A percentile compares a stretch with the other conserved stretches of the same genome.
These are phyloP conservation scores for Penicillium sp. DNA, from an alignment of 2,329 filamentous ascomycete species.

Conservation along the genomic window DNA sequence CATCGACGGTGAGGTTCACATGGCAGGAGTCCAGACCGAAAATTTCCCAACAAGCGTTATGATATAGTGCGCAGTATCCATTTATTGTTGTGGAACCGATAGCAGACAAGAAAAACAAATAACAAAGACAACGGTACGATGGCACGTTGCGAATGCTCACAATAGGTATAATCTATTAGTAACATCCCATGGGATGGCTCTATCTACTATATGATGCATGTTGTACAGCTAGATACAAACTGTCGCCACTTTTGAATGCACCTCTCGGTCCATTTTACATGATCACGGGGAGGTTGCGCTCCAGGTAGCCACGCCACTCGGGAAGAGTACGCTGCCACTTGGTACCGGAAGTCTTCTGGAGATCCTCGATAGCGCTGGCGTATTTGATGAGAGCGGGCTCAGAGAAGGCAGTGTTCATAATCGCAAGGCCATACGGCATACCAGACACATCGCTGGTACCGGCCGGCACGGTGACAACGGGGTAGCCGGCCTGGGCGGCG, in stretches of 20 bases:
- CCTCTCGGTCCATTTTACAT: slow-evolving; percentile 15
- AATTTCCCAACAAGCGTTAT: no score
- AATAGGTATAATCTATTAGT: slow-evolving; percentile 3
- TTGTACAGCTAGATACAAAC: slow-evolving; percentile 7
- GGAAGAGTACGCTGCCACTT: slow-evolving; percentile 51
- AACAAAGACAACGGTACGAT: background rate
- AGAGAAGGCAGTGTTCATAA: slow-evolving; percentile 62
- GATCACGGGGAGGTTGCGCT: slow-evolving; percentile 36
- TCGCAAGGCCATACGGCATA: slow-evolving; percentile 61
- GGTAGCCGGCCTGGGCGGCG: slow-evolving; percentile 73
- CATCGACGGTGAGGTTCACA: no score
- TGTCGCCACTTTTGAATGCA: background rate
- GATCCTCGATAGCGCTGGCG: slow-evolving; percentile 63
- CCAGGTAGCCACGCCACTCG: slow-evolving; percentile 53
- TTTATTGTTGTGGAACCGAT: background rate
- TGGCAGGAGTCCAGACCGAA: no score
- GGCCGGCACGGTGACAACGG: slow-evolving; percentile 67
- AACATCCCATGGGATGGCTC: background rate
- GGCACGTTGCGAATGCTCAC: background rate
- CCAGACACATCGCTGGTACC: slow-evolving; percentile 54
- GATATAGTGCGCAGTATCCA: background rate
- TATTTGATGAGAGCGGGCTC: slow-evolving; percentile 60
- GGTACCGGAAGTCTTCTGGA: slow-evolving; percentile 48
- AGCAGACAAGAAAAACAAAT: background rate
- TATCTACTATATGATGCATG: slow-evolving; percentile 10